Evolutionary conservation across 2,329 filamentous ascomycete genomes (phyloP), one percentile per base, ranked within the genome.

Genomic region (Byssothecium circinans): DNA sequence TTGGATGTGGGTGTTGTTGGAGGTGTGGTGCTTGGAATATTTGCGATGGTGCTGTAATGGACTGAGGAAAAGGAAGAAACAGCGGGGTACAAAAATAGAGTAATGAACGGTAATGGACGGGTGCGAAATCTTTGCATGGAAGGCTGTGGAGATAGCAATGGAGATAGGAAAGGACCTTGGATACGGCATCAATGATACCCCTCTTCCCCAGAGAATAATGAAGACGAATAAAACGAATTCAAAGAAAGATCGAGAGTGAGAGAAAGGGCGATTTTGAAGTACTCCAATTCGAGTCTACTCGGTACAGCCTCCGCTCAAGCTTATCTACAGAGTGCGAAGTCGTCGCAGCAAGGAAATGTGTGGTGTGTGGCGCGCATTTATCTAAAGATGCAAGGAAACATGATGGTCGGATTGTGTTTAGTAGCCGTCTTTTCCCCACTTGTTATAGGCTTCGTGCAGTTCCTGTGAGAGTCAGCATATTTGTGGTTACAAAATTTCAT

Each of bases 391-490:
- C 42, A 52, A 48, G 35, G 29, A 46, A 48, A 49, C 30, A 22
- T 43, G 42, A 35, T 27, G 25, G 32, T 35, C 38, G 32, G 40
- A 36, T 25, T 5, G 25, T 19, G 19, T 35, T 29, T 64, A 71
- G 77, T 88, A 97, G 62, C 90, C 91, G 62, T 97, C 94, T 85
- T 97, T 97, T 75, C 94, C 94, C 85, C 89, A 97, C 82, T 99
- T 99, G 88, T 99, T 99, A 85, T 87, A 97, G 79, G 87, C 88
- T 64, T 99, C 94, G 78, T 99, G 94, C 57, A 96, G 84, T 67
- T 87, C 82, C 89, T 95, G 36, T 14, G 33, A 37, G 23, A 65
- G 48, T 41, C 10, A 58, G 38, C 33, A 43, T n/a, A 32, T 12
- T 32, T 8, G 18, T 12, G 20, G 29, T 35, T 18, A 8, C 40